Base-by-base conservation (phyloP, 2,329 filamentous ascomycete genomes). In the Microcyclosporella mali region DNA sequence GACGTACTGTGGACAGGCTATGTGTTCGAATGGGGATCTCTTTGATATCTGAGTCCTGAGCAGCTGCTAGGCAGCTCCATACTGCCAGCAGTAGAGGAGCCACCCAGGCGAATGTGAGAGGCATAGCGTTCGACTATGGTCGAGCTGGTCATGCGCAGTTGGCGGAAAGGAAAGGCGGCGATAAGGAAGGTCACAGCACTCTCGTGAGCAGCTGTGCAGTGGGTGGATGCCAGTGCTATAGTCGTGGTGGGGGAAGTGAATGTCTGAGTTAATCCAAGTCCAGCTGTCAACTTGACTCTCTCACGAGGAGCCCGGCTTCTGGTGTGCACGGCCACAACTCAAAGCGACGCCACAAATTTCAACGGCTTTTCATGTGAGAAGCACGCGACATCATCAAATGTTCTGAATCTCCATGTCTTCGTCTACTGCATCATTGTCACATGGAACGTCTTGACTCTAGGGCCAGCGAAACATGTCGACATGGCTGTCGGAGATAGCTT, bases 401-500 rank as follows among this genome's bases (percentile, higher is more conserved):
- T 12, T 6, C 12, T 12, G 6, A n/a, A 14, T 32, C 12, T 14
- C 30, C 4, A 32, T n/a, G 4, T 17, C 32, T n/a, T 25, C 21
- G 9, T 9, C 9, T 25, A 25, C 12, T 18, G 15, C 15, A 6
- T 25, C 21, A 25, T 25, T 9, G 9, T 29, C 28, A 12, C 35
- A 37, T 37, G 18, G 35, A 30, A 14, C 14, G 3, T 21, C 15
- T 16, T 17, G 19, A 14, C n/a, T n/a, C n/a, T n/a, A n/a, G n/a
- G n/a, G n/a, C n/a, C n/a, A n/a, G 18, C 9, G 15, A 19, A 35
- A 21, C 15, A 71, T 72, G 69, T 68, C 67, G 52, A 66, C 64
- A 43, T 72, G 70, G 70, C 58, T 71, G 50, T 62, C 67, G 45
- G 61, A 67, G 37, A 59, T 65, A 25, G 65, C 66, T 3, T 61